phyloP scores from a whole-genome alignment of 2,329 filamentous ascomycete genomes.

The Fonsecaea erecta region DNA sequence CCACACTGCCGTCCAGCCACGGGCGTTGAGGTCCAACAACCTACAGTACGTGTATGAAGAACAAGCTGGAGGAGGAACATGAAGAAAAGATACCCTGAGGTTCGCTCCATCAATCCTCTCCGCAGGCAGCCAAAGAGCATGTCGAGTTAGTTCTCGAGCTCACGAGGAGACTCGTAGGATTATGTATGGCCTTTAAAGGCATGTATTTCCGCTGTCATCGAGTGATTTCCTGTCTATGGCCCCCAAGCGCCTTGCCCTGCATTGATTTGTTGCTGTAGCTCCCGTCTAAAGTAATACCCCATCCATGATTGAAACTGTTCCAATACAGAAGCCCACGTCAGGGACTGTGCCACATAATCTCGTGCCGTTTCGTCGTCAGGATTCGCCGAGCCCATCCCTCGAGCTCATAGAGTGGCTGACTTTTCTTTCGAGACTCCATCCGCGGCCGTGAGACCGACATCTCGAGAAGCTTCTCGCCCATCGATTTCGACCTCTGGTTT shows the following conservation, averaged over 20 bases:
- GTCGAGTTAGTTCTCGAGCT: not conserved
- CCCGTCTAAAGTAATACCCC: conserved; percentile 2
- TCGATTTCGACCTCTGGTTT: not conserved
- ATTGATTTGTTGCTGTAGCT: not conserved
- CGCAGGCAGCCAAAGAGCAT: not conserved
- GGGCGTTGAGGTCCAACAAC: not conserved
- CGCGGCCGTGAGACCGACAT: not conserved
- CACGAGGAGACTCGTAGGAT: not conserved
- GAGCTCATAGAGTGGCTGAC: not conserved
- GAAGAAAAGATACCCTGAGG: too few species aligned
- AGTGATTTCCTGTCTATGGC: conserved; percentile 6
- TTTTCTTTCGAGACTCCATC: not conserved
- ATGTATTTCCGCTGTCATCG: not conserved
- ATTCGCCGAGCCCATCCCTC: not conserved
- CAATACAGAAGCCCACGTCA: not conserved
- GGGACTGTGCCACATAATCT: not conserved
- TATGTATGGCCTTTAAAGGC: not conserved
- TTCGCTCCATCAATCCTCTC: too few species aligned
- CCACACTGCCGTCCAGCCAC: not conserved
- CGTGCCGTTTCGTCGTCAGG: not conserved
- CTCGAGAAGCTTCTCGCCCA: not conserved
- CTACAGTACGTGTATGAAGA: too few species aligned
- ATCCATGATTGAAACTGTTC: not conserved
- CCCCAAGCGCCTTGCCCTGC: not conserved
- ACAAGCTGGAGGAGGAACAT: too few species aligned